Percentiles rank a stretch among this genome's conserved stretches.
Evolutionary conservation across 208 protist species (phyloP).

Genomic region (Leishmania tarentolae): DNA sequence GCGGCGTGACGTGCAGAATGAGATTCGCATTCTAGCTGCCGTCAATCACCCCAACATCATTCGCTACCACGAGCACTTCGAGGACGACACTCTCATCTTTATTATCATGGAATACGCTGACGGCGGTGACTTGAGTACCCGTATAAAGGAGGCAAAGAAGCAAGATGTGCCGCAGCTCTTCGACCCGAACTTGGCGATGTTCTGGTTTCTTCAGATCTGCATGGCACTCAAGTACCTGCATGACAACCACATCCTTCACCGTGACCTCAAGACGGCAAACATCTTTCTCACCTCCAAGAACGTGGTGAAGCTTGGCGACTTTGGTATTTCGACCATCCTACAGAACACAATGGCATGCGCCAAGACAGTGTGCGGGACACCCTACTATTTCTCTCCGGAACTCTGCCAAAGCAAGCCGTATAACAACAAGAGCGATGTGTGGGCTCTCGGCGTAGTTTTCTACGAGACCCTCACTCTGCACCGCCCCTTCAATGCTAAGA

Average conservation of each 20-base stretch:
- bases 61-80: constrained; percentile 91
- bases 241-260: constrained; percentile 92
- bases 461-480: constrained; percentile 92
- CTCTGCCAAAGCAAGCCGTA: constrained; percentile 95
- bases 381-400: constrained; percentile 97
- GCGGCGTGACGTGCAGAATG: constrained; percentile 91
- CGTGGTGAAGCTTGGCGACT: constrained; percentile 91
- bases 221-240: constrained; percentile 93
- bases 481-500: constrained; percentile 88
- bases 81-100: constrained; percentile 86
- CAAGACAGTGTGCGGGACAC: constrained; percentile 95
- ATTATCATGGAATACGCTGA: constrained; percentile 95
- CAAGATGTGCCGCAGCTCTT: constrained; percentile 67
- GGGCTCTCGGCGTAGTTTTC: constrained; percentile 91
- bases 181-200: constrained; percentile 87
- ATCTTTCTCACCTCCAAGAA: constrained; percentile 89
- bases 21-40: constrained; percentile 91
- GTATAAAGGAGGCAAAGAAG: constrained; percentile 92
- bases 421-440: constrained; percentile 95
- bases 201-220: constrained; percentile 92
- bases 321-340: constrained; percentile 93
- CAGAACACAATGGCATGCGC: constrained; percentile 92
- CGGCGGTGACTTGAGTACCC: constrained; percentile 83
- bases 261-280: constrained; percentile 92
- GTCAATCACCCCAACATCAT: constrained; percentile 94